Evolutionary conservation across 768 basidiomycete species (phyloP).

Genomic region (Stropharia rugosoannulata): DNA sequence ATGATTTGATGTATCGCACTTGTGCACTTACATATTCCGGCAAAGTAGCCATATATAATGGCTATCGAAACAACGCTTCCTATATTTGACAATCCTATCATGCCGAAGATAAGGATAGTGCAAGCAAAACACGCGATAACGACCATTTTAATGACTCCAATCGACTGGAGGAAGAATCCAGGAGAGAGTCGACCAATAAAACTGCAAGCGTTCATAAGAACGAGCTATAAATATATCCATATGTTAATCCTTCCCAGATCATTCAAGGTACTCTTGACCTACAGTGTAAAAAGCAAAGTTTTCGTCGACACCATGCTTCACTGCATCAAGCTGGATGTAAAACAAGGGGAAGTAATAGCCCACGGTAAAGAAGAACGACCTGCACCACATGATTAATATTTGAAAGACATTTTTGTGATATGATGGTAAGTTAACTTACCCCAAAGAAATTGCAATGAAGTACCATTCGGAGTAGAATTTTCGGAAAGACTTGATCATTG

Average conservation of each 20-base stretch:
- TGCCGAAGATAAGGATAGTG: conserved; percentile 5
- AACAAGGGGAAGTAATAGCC: conserved; percentile 4
- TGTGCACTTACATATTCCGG: conserved; percentile 2
- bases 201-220: conserved; percentile 4
- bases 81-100: conserved; percentile 1
- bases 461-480: conserved; percentile 3
- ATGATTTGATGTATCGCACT: not conserved
- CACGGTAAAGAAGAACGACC: conserved; percentile 2
- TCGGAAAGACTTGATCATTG: not conserved
- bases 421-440: not conserved
- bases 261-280: not conserved
- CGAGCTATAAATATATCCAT: not conserved
- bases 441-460: not conserved
- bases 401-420: not conserved
- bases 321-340: conserved; percentile 6
- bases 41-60: conserved; percentile 5
- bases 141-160: conserved; percentile 6
- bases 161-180: not conserved
- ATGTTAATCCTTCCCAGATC: not conserved
- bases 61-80: conserved; percentile 1
- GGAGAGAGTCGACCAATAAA: conserved; percentile 6
- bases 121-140: not conserved
- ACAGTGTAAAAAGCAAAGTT: conserved; percentile 5
- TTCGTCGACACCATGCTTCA: conserved; percentile 6
- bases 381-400: not conserved